These are phyloP conservation scores for Rhodotorula kratochvilovae DNA, from an alignment of 768 basidiomycete genomes.

Conservation along the genomic window DNA sequence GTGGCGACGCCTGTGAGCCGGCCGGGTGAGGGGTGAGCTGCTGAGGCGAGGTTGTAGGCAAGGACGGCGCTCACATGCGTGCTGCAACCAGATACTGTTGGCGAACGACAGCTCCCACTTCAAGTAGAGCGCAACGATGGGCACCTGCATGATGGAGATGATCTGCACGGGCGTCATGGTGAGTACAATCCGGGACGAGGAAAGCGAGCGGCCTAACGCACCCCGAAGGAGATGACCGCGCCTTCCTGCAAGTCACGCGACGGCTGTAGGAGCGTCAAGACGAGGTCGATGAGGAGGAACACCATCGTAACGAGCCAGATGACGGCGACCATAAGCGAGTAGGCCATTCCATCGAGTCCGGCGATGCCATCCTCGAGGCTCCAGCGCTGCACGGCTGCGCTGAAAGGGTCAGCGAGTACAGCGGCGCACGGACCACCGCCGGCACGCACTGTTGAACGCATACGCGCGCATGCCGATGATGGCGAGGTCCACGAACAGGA, in stretches of 20 bases:
- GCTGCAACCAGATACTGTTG: slow-evolving; percentile 8
- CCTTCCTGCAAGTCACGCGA: slow-evolving; percentile 28
- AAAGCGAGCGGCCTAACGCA: neutral
- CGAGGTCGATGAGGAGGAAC: slow-evolving; percentile 20
- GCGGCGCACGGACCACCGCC: accelerated
- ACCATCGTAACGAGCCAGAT: slow-evolving; percentile 6
- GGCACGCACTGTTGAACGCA: neutral
- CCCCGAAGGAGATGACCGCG: slow-evolving; percentile 8
- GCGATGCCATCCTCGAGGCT: neutral
- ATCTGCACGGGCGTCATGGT: neutral
- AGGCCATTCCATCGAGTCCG: neutral
- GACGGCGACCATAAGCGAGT: slow-evolving; percentile 3
- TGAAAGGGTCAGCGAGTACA: too few species aligned
- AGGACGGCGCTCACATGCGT: neutral
- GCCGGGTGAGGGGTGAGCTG: neutral
- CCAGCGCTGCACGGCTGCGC: neutral
- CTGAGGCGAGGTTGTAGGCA: accelerated
- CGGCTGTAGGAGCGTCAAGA: slow-evolving; percentile 5
- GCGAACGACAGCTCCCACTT: slow-evolving; percentile 6
- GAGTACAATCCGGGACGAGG: too few species aligned
- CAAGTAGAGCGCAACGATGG: slow-evolving; percentile 11
- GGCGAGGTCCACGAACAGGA: neutral
- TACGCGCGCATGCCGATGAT: slow-evolving; percentile 1
- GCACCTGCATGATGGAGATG: slow-evolving; percentile 24
- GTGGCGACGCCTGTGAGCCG: slow-evolving; percentile 9